Evolutionary conservation across 441 rosid species (phyloP), one percentile per base, ranked within the genome.

Genomic region (Croton setiger): DNA sequence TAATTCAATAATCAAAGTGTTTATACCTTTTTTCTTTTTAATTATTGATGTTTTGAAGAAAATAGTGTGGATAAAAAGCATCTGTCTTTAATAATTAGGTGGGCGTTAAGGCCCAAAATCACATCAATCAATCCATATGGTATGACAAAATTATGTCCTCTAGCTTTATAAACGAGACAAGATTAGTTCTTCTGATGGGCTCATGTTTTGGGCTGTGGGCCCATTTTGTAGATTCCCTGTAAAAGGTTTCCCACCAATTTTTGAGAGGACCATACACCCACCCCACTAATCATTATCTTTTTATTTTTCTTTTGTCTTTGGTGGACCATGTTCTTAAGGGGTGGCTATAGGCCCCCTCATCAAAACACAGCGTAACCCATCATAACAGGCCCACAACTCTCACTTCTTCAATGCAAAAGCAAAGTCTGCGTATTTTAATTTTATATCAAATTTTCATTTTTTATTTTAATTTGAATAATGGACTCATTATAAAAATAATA

Each of bases 231-330:
- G 72, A 57, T 72, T 74, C 67, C 53, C 17, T 57, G 56, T 44
- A 36, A 31, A 51, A 70, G 10, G n/a, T 12, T 39, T 33, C 60
- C 20, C 35, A 48, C 53, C 10, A 33, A 27, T 27, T 13, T n/a
- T 43, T 70, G 72, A 69, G 70, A 73, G 64, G 76, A 64, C 76
- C 65, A 27, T 47, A 36, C 39, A 68, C 69, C 66, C 71, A 54
- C 80, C 78, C 76, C 72, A 76, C 74, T 64, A 71, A 76, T 76
- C 75, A 75, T 73, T 63, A 21, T 41, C 18, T 15, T 56, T 56
- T 47, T 41, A 8, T 45, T 54, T 71, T 78, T 54, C 45, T 41
- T 72, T 63, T 59, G 4, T 20, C n/a, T 59, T 43, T 11, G 55
- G 52, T 72, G 79, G 54, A 48, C 41, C 71, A 67, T 1, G 43